Percentiles rank a stretch among this genome's conserved stretches.
Evolutionary conservation across 1,139 yeast genomes (phyloP).

Genomic region (Nakaseomyces kungkrabaensis): DNA sequence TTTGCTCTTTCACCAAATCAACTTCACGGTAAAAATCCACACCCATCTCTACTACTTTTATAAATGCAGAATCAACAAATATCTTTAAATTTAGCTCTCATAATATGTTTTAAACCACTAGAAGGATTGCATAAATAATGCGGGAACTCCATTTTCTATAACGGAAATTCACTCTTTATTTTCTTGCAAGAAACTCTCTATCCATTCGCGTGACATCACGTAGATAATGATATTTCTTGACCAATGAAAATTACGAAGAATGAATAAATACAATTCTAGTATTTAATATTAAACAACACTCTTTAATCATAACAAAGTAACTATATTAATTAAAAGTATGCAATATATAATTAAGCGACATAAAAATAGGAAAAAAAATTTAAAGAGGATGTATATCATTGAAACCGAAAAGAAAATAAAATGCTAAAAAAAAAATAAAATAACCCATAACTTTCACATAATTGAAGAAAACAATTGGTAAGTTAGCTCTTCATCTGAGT

Average conservation of each 20-base stretch:
- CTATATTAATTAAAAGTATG: background rate
- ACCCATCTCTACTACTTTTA: constrained; percentile 2
- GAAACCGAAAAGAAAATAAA: background rate
- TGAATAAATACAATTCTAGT: no score
- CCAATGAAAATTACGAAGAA: background rate
- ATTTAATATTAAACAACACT: no score
- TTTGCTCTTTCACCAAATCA: constrained; percentile 20
- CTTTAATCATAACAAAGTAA: no score
- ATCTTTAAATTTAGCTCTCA: no score
- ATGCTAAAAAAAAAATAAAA: background rate
- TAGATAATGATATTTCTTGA: background rate
- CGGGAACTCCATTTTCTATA: no score
- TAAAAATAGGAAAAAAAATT: background rate
- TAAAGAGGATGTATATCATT: background rate
- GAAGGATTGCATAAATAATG: no score
- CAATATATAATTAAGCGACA: no score
- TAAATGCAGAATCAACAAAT: no score
- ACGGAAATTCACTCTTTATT: no score
- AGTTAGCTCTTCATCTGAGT: constrained; percentile 18
- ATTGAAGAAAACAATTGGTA: constrained; percentile 23
- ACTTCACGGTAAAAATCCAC: constrained; percentile 22
- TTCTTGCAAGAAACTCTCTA: no score
- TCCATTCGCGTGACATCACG: no score
- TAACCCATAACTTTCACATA: constrained; percentile 8
- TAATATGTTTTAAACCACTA: no score